A percentile compares a stretch with the other conserved stretches of the same genome.
phyloP scores from a whole-genome alignment of 2,329 filamentous ascomycete genomes.

The Xylariaceae sp. region DNA sequence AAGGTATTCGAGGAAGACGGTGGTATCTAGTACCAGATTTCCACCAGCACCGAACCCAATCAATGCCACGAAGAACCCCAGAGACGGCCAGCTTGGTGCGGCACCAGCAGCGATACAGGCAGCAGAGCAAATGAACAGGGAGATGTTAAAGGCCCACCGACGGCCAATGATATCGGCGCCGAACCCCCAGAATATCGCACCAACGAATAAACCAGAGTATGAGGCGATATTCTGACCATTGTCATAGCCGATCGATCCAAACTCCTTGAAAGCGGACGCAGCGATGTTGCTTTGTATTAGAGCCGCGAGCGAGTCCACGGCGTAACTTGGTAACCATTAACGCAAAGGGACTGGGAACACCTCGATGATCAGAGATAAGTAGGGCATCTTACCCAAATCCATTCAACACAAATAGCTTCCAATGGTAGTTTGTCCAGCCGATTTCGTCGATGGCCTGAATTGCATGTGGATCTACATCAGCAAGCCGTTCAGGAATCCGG shows the following conservation, averaged over 20 bases:
- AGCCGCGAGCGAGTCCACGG: constrained; percentile 53
- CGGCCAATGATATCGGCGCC: constrained; percentile 65
- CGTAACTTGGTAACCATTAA: constrained; percentile 40
- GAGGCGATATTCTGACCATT: constrained; percentile 59
- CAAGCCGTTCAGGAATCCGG: background rate
- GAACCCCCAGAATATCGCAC: constrained; percentile 65
- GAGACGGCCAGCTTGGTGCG: constrained; percentile 60
- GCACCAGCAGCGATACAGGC: constrained; percentile 63
- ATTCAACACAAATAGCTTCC: constrained; percentile 57
- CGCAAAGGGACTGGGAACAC: background rate
- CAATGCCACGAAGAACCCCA: constrained; percentile 61
- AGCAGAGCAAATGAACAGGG: constrained; percentile 58
- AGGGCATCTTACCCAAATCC: constrained; percentile 48
- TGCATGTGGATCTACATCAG: constrained; percentile 4
- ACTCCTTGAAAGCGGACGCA: constrained; percentile 54
- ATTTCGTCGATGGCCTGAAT: constrained; percentile 35
- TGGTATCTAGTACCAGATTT: constrained; percentile 60
- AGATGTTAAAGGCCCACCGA: constrained; percentile 64
- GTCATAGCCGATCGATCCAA: constrained; percentile 49
- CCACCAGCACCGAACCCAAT: constrained; percentile 61
- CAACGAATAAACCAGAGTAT: constrained; percentile 46
- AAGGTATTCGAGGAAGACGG: constrained; percentile 45
- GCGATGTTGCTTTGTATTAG: constrained; percentile 62
- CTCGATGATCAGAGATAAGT: background rate
- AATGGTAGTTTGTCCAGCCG: constrained; percentile 41